Base-by-base conservation (phyloP, 805 yeast genomes). In the Metschnikowia sp. region DNA sequence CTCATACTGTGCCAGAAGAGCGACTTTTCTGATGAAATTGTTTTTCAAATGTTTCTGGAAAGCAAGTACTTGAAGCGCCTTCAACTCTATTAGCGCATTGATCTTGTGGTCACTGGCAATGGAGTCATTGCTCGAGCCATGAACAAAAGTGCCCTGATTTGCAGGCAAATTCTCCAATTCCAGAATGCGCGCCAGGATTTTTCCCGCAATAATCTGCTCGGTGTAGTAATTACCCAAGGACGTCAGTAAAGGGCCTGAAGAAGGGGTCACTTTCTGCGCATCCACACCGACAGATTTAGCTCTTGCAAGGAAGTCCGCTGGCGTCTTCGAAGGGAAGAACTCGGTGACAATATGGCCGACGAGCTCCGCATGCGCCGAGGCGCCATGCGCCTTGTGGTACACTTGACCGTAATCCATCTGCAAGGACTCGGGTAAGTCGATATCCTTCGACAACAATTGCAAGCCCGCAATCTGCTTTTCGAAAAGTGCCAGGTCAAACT, bases 11-110 rank as follows among this genome's bases (percentile, higher is more conserved):
- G 85, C 77, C 58, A 76, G 78, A 35, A 76, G 72, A 10, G 84
- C 78, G 35, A 76, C 73, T 38, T 73, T 72, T 29, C 73, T 66
- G n/a, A 86, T 63, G 19, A 87, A 61, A 51, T 73, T 75, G 58
- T 83, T 84, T 61, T 88, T 82, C 43, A 86, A 55, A 48, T 79
- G 81, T 59, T 86, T 87, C 61, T 87, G 96, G 54, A 83, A 80
- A 1, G 86, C 74, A 45, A 87, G 69, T 4, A 86, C 62, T 54
- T 83, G 79, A 49, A 87, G 69, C 1, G 86, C 71, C 62, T 86
- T 87, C 56, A 87, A 68, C 65, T 87, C 96, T 36, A 86, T 72
- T 32, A 87, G 65, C 5, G 89, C 81, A 45, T 74, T 77, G n/a
- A 84, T 62, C 62, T 86, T 86, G 46, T 84, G 64, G 22, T 44